Base-by-base conservation (phyloP, 2,329 filamentous ascomycete species). In the Aspergillus novoparasiticus region DNA sequence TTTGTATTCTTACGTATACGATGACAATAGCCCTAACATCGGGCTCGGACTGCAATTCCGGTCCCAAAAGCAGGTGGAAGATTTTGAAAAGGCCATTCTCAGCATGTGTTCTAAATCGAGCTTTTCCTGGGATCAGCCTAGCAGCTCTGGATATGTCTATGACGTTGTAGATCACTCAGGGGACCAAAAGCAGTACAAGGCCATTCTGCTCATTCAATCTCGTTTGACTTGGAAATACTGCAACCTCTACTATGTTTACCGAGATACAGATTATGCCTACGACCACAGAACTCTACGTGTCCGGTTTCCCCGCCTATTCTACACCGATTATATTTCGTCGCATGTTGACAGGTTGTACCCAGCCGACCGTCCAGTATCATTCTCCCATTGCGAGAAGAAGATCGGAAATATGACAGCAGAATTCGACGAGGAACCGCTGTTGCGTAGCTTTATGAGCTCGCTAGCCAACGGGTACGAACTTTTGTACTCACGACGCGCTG, bases 181-280 rank as follows among this genome's bases (percentile, higher is more conserved):
- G 11, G 68, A 73, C 16, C 72, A 71, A 28, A 76, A 73, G 43
- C 69, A 71, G 14, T 76, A 75, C 66, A 76, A 75, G 58, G 71
- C 72, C 0, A 57, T 75, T 14, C 48, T 69, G 4, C 19, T 73
- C 9, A 64, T 69, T 5, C 71, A 68, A 8, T 68, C 56, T 23
- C 67, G 65, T 5, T 23, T 61, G 11, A 63, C 66, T 14, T 76
- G 72, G 71, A 71, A 65, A 57, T 70, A 71, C 55, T 67, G 63
- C 53, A 71, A 70, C 9, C 45, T 75, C 23, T 74, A 69, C 57
- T 76, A 72, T 53, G 61, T 75, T 5, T 75, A 73, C 51, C 68
- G 72, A 11, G 71, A 75, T 39, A 65, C 64, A 4, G 72, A 76
- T 36, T 76, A 72, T 51, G 57, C 48, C 45, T 76, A 71, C 30